Evolutionary conservation across 1,284 basidiomycete species (phyloP).

Genomic region (Ustilago nuda): DNA sequence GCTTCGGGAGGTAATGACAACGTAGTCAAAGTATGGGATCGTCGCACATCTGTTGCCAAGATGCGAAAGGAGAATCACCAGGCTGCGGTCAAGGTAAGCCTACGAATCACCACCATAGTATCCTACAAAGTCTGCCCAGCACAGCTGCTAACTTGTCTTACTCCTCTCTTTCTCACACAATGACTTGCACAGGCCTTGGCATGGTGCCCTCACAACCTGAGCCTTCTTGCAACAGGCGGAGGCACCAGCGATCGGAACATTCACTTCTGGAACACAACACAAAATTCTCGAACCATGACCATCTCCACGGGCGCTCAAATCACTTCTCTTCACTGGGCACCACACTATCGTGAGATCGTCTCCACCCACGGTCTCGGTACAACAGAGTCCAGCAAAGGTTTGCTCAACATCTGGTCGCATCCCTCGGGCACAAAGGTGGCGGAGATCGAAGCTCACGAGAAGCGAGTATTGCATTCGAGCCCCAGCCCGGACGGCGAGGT

Average conservation of each 20-base stretch:
- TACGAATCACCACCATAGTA: not conserved
- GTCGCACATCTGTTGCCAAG: constrained; percentile 85
- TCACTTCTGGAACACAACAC: constrained; percentile 79
- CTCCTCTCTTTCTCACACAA: not conserved
- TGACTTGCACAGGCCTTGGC: constrained; percentile 77
- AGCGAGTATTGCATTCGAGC: constrained; percentile 58
- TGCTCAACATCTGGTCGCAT: constrained; percentile 66
- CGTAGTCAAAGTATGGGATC: constrained; percentile 92
- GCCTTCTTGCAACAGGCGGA: constrained; percentile 90
- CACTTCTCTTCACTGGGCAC: constrained; percentile 89
- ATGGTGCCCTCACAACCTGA: constrained; percentile 97
- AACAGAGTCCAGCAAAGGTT: constrained; percentile 55
- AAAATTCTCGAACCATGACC: constrained; percentile 62
- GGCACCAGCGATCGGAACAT: constrained; percentile 94
- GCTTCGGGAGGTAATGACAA: constrained; percentile 97
- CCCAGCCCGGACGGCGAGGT: constrained; percentile 67
- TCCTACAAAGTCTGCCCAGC: not conserved
- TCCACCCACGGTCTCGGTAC: constrained; percentile 81
- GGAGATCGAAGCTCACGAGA: constrained; percentile 67
- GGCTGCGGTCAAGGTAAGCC: constrained; percentile 60
- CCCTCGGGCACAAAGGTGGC: constrained; percentile 61
- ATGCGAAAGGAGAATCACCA: constrained; percentile 81
- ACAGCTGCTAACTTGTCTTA: not conserved
- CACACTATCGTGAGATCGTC: constrained; percentile 88
- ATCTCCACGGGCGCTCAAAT: constrained; percentile 77